These are phyloP conservation scores for Cercophora sp. DNA, from an alignment of 495 filamentous ascomycete species.

Conservation along the genomic window DNA sequence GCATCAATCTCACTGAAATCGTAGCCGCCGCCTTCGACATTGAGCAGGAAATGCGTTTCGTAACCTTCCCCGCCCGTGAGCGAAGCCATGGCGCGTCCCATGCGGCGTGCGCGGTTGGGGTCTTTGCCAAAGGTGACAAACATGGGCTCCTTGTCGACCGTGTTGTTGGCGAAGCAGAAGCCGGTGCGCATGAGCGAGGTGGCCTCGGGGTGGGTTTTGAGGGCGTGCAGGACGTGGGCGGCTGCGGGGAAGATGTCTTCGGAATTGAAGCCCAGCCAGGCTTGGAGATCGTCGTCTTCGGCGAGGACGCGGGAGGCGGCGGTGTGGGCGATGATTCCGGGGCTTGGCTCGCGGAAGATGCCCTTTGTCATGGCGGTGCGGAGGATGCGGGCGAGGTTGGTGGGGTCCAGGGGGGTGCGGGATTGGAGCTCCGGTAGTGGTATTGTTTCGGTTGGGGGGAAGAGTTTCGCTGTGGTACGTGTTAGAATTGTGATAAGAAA, in stretches of 20 bases:
- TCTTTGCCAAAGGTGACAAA: conserved; percentile 47
- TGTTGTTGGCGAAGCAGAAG: conserved; percentile 46
- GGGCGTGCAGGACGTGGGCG: conserved; percentile 35
- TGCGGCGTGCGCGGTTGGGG: conserved; percentile 42
- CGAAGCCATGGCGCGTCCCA: conserved; percentile 50
- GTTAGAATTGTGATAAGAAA: too few relatives aligned
- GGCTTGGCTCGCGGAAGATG: conserved; percentile 52
- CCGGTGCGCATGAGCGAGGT: conserved; percentile 40
- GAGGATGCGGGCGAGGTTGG: conserved; percentile 49
- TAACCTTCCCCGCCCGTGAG: conserved; percentile 49
- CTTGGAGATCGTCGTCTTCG: conserved; percentile 37
- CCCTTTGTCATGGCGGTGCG: conserved; percentile 53
- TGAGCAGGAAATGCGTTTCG: conserved; percentile 40
- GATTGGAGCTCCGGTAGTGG: conserved; percentile 41
- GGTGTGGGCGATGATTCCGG: conserved; percentile 51
- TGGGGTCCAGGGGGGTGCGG: conserved; percentile 37
- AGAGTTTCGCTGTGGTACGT: conserved; percentile 33
- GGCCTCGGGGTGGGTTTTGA: conserved; percentile 37
- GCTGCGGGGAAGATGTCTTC: conserved; percentile 50
- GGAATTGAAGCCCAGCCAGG: conserved; percentile 49
- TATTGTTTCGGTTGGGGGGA: conserved; percentile 36
- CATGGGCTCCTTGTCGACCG: conserved; percentile 46
- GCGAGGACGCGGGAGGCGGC: conserved; percentile 43
- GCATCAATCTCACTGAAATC: conserved; percentile 41
- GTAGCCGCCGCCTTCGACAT: conserved; percentile 36